Evolutionary conservation across 441 rosid genomes (phyloP).

Genomic region (Breynia disticha): DNA sequence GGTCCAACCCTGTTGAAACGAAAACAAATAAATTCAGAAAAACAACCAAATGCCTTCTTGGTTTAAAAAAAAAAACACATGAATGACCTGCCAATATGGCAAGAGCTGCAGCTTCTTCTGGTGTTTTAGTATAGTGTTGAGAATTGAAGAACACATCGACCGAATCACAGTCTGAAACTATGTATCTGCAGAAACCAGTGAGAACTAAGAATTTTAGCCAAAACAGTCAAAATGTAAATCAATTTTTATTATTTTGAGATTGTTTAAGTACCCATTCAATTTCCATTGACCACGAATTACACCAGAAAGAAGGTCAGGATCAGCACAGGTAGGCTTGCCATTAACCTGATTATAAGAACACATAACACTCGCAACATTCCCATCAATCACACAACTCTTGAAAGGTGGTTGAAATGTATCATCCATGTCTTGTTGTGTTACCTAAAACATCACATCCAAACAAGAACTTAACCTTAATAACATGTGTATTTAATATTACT

Average conservation of each 20-base stretch:
- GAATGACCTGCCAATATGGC: conserved; percentile 66
- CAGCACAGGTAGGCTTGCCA: conserved; percentile 82
- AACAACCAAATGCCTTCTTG: too few relatives aligned
- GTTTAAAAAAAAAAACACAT: too few relatives aligned
- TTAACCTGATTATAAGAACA: conserved; percentile 80
- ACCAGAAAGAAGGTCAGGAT: conserved; percentile 47
- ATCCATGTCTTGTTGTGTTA: conserved; percentile 61
- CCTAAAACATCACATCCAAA: conserved; percentile 24
- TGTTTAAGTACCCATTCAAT: conserved; percentile 52
- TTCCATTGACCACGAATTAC: conserved; percentile 63
- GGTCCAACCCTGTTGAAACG: conserved; percentile 55
- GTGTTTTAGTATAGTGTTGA: conserved; percentile 56
- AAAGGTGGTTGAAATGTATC: conserved; percentile 93
- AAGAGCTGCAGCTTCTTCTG: conserved; percentile 71
- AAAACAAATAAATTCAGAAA: too few relatives aligned
- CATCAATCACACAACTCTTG: conserved; percentile 58
- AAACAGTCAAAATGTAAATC: not conserved
- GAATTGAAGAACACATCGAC: conserved; percentile 49
- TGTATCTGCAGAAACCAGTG: conserved; percentile 58
- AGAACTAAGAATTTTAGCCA: too few relatives aligned
- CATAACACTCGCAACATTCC: conserved; percentile 76
- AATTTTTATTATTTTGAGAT: too few relatives aligned
- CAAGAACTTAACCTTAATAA: not conserved
- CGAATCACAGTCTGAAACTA: conserved; percentile 81
- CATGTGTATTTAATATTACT: not conserved